Base-by-base conservation (phyloP, 2,329 filamentous ascomycete species). In the Tolypocladium cylindrosporum region DNA sequence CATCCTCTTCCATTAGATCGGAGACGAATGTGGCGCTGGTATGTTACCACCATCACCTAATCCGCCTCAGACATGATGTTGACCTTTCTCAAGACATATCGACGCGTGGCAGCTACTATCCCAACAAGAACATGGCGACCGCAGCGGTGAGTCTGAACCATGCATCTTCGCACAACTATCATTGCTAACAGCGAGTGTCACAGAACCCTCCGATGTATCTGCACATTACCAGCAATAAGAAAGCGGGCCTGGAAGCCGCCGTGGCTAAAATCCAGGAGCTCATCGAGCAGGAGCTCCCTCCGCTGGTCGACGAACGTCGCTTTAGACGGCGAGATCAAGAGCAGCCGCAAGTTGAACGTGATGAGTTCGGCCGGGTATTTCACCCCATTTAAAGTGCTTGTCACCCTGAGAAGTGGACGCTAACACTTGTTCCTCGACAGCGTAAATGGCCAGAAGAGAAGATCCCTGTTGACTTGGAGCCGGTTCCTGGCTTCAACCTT, bases 21-120 rank as follows among this genome's bases (percentile, higher is more conserved):
- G 96, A 88, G 93, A 97, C 80, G 91, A 97, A 71, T 97, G 93
- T 87, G 94, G 94, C 83, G 93, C 94, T 83, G 94, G 94, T 99
- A 99, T 87, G 92, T 85, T 80, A 77, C 58, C 54, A 73, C 53
- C 58, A 59, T 58, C 24, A 27, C 78, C 77, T 59, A 55, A 55
- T 61, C 51, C 41, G 57, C 58, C 42, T 72, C 64, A 73, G 67
- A 72, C 65, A 72, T 67, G 70, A 83, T 75, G 71, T 84, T 85
- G 78, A 84, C 79, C 74, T 67, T 31, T 43, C 41, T 76, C 75
- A 69, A 97, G 94, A 99, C 92, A 91, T 99, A 81, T 99, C 94
- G 54, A 97, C 93, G 60, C 88, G 93, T 71, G 94, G 94, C 76
- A 93, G 87, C 71, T 99, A 97, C 72, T 95, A 94, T 67, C 94